Percentiles rank a stretch among this genome's conserved stretches.
Evolutionary conservation across 2,329 filamentous ascomycete genomes (phyloP).

Genomic region (Aspergillus quadricinctus): DNA sequence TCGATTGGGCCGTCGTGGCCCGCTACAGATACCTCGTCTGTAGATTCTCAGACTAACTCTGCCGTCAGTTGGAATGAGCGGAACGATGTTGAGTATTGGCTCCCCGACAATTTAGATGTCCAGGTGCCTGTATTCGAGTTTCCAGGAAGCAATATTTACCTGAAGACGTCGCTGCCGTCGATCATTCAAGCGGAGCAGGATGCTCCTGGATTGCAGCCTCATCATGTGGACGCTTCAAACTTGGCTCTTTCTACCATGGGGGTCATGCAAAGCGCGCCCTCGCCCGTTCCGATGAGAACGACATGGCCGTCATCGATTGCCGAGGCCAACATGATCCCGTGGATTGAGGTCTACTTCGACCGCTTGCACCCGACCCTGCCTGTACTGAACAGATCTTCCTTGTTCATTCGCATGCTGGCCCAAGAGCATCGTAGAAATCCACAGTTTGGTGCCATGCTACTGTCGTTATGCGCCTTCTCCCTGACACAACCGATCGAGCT

Average conservation of each 20-base stretch:
- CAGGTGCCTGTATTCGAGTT: conserved; percentile 32
- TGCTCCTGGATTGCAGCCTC: conserved; percentile 16
- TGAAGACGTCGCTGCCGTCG: conserved; percentile 31
- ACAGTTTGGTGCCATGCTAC: conserved; percentile 42
- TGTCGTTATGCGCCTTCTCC: conserved; percentile 41
- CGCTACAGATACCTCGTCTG: conserved; percentile 13
- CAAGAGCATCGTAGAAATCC: conserved; percentile 42
- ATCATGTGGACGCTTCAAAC: conserved; percentile 13
- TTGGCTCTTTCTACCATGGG: conserved; percentile 17
- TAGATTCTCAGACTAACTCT: conserved; percentile 18
- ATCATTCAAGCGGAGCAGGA: conserved; percentile 25
- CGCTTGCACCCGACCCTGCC: conserved; percentile 42
- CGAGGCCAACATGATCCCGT: conserved; percentile 39
- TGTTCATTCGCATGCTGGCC: conserved; percentile 41
- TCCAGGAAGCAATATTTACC: conserved; percentile 33
- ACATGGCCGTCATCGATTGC: conserved; percentile 38
- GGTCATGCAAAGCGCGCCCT: conserved; percentile 16
- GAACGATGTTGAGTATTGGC: conserved; percentile 31
- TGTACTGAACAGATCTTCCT: conserved; percentile 36
- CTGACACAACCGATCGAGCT: conserved; percentile 44
- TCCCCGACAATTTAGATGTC: conserved; percentile 32
- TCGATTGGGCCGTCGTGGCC: conserved; percentile 21
- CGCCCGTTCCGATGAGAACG: conserved; percentile 19
- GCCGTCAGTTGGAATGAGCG: conserved; percentile 25
- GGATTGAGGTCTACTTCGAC: conserved; percentile 44